Percentiles rank a stretch among this genome's conserved stretches.
phyloP scores from a whole-genome alignment of 1,284 basidiomycete species.

The Sutorius eximius region DNA sequence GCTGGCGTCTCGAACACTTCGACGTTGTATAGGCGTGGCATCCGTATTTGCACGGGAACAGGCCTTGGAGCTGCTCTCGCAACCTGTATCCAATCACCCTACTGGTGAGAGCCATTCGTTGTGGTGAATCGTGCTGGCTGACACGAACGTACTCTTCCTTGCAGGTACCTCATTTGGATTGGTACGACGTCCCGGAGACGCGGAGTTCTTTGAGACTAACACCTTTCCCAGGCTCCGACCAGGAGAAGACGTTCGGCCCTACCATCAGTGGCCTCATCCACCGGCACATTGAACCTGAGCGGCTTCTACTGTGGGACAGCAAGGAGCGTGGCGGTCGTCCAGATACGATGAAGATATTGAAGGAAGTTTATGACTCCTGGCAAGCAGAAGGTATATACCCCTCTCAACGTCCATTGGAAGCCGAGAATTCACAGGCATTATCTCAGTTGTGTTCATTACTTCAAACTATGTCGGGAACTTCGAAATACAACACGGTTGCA shows the following conservation, averaged over 20 bases:
- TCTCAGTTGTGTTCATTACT: slow-evolving; percentile 73
- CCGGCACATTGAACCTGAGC: slow-evolving; percentile 64
- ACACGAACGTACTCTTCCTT: slow-evolving; percentile 4
- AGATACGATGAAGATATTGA: slow-evolving; percentile 73
- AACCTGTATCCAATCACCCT: slow-evolving; percentile 67
- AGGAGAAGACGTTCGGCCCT: slow-evolving; percentile 76
- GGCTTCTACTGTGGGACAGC: slow-evolving; percentile 70
- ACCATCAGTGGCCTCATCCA: slow-evolving; percentile 71
- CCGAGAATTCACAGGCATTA: slow-evolving; percentile 6
- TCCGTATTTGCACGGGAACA: slow-evolving; percentile 77
- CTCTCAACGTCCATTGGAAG: neutral
- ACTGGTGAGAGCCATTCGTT: slow-evolving; percentile 51
- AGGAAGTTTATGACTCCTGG: slow-evolving; percentile 64
- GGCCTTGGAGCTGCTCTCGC: slow-evolving; percentile 75
- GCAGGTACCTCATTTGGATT: slow-evolving; percentile 77
- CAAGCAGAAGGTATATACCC: slow-evolving; percentile 59
- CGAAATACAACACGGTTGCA: slow-evolving; percentile 78
- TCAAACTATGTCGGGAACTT: slow-evolving; percentile 72
- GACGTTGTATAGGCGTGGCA: slow-evolving; percentile 68
- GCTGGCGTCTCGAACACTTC: slow-evolving; percentile 81
- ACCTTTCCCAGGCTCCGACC: slow-evolving; percentile 57
- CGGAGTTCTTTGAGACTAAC: slow-evolving; percentile 3
- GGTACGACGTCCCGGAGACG: slow-evolving; percentile 40
- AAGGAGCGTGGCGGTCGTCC: slow-evolving; percentile 69
- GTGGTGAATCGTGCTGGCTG: slow-evolving; percentile 4